Base-by-base conservation (phyloP, 2,329 filamentous ascomycete genomes). In the Aureobasidium sp. region DNA sequence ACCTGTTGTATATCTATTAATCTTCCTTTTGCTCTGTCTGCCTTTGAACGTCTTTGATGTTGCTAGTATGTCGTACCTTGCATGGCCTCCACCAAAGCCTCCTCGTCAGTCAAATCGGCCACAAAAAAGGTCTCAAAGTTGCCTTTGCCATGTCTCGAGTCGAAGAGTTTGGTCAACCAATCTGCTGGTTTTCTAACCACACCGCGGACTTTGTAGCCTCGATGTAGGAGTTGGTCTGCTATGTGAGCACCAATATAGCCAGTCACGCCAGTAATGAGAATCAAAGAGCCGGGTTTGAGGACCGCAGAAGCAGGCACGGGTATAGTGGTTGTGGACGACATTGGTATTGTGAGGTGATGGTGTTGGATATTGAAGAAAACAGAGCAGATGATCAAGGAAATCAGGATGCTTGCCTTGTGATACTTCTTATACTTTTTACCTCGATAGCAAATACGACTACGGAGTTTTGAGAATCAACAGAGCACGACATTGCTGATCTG, bases 181-280 rank as follows among this genome's bases (percentile, higher is more conserved):
- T 41, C 36, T 6, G 22, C 37, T n/a, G 37, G 45, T 17, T 61
- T 44, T 7, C 58, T 48, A 29, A 61, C 27, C 12, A 51, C 37
- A 5, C 58, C 58, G 2, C 47, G 36, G 39, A 61, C 58, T 20
- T 20, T 36, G 58, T 61, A 61, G 29, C 37, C 58, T 22, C 45
- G n/a, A 11, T 12, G 12, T 12, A 61, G 58, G 22, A 61, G 48
- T 20, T 61, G 47, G 29, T 61, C 39, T 15, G 37, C 58, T 34
- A 45, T 15, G 20, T 61, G 58, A 14, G 58, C 22, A 5, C 45
- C 58, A 7, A 61, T 49, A 20, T 61, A 61, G 27, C 58, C 48
- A 5, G 25, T 53, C 8, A 49, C 36, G 11, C 48, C 58, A 17
- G 58, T 61, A 11, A 61, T 48, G 14, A 61, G 25, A 20, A 61